These are phyloP conservation scores for Solanum dulcamara DNA, from an alignment of 257 asterid species.

Conservation along the genomic window DNA sequence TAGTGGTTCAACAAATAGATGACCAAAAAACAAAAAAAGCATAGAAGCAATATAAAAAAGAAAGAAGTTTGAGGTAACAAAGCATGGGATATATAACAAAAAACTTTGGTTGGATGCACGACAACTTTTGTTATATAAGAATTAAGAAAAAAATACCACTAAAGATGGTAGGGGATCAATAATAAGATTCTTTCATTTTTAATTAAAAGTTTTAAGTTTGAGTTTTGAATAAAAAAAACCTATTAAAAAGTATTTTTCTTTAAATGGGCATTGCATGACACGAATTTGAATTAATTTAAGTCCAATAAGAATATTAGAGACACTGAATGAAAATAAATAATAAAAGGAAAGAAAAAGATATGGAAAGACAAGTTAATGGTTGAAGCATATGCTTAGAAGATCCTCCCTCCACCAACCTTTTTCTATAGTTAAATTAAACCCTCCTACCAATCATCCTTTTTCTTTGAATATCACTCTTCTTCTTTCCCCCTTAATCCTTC, in stretches of 20 bases:
- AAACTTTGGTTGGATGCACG: background rate
- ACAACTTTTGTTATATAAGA: background rate
- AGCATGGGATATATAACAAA: background rate
- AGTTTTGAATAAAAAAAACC: background rate
- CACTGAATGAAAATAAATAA: background rate
- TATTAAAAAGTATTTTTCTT: fast-evolving
- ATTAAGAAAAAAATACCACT: background rate
- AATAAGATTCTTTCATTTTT: background rate
- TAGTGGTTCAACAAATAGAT: background rate
- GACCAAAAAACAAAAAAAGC: background rate
- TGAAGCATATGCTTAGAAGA: conserved; percentile 9
- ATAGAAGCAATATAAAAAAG: background rate
- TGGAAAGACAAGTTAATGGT: background rate
- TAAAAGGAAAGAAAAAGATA: background rate
- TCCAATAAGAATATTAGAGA: fast-evolving
- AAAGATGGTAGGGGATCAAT: background rate
- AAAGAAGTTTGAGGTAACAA: background rate
- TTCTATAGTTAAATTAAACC: background rate
- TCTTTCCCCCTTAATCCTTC: background rate
- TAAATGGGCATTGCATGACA: fast-evolving
- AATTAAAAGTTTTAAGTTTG: background rate
- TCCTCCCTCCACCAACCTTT: background rate
- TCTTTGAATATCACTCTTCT: background rate
- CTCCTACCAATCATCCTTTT: background rate
- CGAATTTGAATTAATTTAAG: fast-evolving